phyloP scores from a whole-genome alignment of 371 early-diverging fungal species.

The Circinella minor region DNA sequence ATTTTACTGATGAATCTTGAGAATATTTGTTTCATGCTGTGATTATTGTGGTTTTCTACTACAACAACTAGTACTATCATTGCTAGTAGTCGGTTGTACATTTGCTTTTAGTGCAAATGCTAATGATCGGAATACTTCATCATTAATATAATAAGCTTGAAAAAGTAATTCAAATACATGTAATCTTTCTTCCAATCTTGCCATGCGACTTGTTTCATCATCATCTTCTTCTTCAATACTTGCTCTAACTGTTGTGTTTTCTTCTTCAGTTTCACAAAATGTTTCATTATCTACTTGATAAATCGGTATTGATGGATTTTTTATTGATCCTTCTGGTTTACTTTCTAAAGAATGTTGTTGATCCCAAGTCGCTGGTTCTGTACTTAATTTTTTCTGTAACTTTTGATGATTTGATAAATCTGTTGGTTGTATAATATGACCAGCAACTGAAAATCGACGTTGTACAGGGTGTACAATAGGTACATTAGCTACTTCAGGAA shows the following conservation, averaged over 20 bases:
- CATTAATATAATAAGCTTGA: constrained; percentile 45
- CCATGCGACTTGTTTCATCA: constrained; percentile 20
- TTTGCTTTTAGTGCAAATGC: constrained; percentile 19
- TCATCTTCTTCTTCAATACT: background rate
- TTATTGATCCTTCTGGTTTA: background rate
- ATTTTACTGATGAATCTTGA: no score
- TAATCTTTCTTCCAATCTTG: constrained; percentile 34
- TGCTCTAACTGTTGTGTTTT: background rate
- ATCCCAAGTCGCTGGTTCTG: constrained; percentile 5
- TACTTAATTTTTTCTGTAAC: constrained; percentile 8
- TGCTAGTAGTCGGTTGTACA: background rate
- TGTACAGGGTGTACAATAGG: constrained; percentile 44
- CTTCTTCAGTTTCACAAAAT: background rate
- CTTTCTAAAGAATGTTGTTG: background rate
- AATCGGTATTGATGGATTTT: background rate
- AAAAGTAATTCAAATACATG: constrained; percentile 42
- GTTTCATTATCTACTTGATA: no score
- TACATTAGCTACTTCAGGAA: constrained; percentile 28
- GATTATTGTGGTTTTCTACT: no score
- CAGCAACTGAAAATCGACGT: constrained; percentile 22
- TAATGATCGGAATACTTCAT: constrained; percentile 40
- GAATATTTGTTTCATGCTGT: no score
- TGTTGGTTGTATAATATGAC: no score
- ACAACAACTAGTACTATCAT: no score
- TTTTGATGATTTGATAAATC: background rate